Percentiles rank a stretch among this genome's conserved stretches.
These are phyloP conservation scores for Penicillium sp. DNA, from an alignment of 2,329 filamentous ascomycete species.

Conservation along the genomic window DNA sequence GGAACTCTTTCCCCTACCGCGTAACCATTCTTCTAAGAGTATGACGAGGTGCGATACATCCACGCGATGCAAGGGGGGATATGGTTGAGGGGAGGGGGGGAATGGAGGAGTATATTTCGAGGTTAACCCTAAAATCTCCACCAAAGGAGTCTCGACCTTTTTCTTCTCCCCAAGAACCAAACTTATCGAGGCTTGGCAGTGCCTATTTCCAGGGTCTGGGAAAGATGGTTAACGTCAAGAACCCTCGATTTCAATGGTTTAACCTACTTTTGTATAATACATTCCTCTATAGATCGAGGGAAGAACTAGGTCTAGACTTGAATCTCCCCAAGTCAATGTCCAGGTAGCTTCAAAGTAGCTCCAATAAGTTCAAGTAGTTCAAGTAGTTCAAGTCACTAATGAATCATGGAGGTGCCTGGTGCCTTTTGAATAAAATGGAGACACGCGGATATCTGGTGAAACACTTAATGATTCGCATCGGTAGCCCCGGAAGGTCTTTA, in stretches of 20 bases:
- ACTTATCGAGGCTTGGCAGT: slow-evolving; percentile 9
- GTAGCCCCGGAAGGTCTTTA: slow-evolving; percentile 24
- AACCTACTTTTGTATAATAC: not conserved
- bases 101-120: not conserved
- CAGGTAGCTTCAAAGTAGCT: not conserved
- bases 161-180: slow-evolving; percentile 7
- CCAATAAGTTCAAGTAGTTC: not conserved
- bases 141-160: slow-evolving; percentile 18
- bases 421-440: slow-evolving; percentile 19
- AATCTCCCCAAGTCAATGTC: not conserved
- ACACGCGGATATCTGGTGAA: slow-evolving; percentile 24
- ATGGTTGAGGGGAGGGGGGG: not conserved
- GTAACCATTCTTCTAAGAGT: slow-evolving; percentile 21
- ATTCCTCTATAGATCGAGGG: not conserved
- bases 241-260: slow-evolving; percentile 8
- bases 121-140: slow-evolving; percentile 9
- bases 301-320: slow-evolving; percentile 5
- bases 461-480: slow-evolving; percentile 27
- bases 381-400: slow-evolving; percentile 12
- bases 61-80: slow-evolving; percentile 24
- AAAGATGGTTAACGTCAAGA: slow-evolving; percentile 23
- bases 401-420: slow-evolving; percentile 29
- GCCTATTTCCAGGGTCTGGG: slow-evolving; percentile 10
- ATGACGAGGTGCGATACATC: slow-evolving; percentile 25
- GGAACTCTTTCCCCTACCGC: slow-evolving; percentile 24